phyloP scores from a whole-genome alignment of 2,329 filamentous ascomycete genomes.

The Scedosporium dehoogii region DNA sequence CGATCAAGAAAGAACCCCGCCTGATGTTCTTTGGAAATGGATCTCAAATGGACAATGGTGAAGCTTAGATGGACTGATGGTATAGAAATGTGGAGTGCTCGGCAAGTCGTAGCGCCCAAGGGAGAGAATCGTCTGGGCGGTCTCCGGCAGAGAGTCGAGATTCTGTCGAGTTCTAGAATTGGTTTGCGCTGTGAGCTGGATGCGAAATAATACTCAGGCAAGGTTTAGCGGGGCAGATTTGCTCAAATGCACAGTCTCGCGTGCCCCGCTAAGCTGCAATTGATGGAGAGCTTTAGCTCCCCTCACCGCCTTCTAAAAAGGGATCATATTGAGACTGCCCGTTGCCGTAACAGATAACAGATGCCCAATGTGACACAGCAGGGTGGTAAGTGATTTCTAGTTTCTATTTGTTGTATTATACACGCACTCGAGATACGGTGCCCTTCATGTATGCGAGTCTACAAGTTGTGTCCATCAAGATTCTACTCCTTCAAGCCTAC shows the following conservation, averaged over 20 bases:
- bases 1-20: too few relatives aligned
- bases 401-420: background rate
- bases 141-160: background rate
- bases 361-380: too few relatives aligned
- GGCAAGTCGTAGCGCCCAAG: background rate
- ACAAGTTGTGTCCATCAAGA: background rate
- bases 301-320: background rate
- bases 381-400: background rate
- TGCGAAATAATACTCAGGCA: background rate
- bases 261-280: background rate
- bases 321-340: background rate
- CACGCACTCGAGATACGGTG: background rate
- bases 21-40: too few relatives aligned
- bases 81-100: background rate
- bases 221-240: background rate
- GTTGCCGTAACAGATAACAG: too few relatives aligned
- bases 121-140: background rate
- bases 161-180: conserved; percentile 7
- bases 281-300: background rate
- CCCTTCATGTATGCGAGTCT: background rate
- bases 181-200: background rate
- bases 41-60: too few relatives aligned
- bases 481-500: background rate
- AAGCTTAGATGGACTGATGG: background rate
- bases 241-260: background rate